Evolutionary conservation across 2,329 filamentous ascomycete genomes (phyloP).

Genomic region (Ophiostoma montium): DNA sequence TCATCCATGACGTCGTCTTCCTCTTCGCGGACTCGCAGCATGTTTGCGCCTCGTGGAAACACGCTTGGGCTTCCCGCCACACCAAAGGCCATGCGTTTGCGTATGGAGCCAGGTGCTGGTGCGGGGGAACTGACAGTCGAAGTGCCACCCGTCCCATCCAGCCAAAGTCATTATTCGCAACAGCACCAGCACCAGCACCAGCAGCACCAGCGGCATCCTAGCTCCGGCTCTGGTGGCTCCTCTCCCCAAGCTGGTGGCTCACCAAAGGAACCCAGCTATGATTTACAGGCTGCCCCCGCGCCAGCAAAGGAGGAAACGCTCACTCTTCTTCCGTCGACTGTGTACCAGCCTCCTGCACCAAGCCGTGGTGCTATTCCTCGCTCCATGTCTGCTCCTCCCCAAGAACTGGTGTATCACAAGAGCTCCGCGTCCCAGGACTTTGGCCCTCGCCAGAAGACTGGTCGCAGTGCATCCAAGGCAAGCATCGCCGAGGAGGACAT

Average conservation of each 20-base stretch:
- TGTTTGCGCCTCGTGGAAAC: slow-evolving; percentile 32
- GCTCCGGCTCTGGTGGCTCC: slow-evolving; percentile 21
- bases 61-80: slow-evolving; percentile 76
- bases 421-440: neutral
- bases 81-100: slow-evolving; percentile 77
- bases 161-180: slow-evolving; percentile 21
- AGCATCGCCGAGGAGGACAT: slow-evolving; percentile 2
- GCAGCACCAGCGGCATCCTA: neutral
- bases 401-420: slow-evolving; percentile 23
- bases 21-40: slow-evolving; percentile 24
- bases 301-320: slow-evolving; percentile 15
- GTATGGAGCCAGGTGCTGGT: slow-evolving; percentile 45
- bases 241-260: slow-evolving; percentile 18
- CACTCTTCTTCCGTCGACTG: slow-evolving; percentile 42
- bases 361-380: slow-evolving; percentile 33
- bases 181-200: neutral
- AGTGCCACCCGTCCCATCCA: slow-evolving; percentile 38
- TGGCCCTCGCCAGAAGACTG: neutral
- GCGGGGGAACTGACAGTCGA: slow-evolving; percentile 23
- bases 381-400: slow-evolving; percentile 48
- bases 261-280: slow-evolving; percentile 15
- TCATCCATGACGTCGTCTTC: neutral
- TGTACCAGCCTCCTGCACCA: slow-evolving; percentile 40
- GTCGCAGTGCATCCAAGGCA: slow-evolving; percentile 4
- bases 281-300: neutral